Evolutionary conservation across 768 basidiomycete species (phyloP), one percentile per base, ranked within the genome.

Genomic region (Phaeotremella skinneri): DNA sequence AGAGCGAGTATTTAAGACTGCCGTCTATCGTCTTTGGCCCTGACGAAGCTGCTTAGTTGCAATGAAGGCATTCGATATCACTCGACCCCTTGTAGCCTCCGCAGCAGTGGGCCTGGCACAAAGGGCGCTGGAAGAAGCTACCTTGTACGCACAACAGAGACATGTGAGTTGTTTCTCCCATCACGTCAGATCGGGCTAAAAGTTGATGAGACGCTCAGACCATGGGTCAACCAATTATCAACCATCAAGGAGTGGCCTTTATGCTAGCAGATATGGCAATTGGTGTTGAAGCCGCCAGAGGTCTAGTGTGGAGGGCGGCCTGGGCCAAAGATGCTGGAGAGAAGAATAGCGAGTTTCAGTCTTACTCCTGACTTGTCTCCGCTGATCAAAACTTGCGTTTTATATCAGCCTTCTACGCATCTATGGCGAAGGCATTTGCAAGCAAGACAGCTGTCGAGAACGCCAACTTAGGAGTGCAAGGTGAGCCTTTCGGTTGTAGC

Each of bases 201-300:
- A 17, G 32, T 53, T 61, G n/a, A 61, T 45, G 14, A 17, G 7
- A 13, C 43, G 11, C 58, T 14, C 51, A 76, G 74, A 79, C 79
- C 14, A 79, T 79, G 71, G 79, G 79, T 0, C 72, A 70, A 21
- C 64, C 78, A 0, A 79, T 79, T 61, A 78, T 79, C 54, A 64
- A 79, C 47, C 79, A 79, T 57, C 76, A 77, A 48, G 78, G 76
- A 23, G 74, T 79, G 5, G 73, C 72, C 1, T 76, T 76, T 59
- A 74, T 79, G 69, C 64, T 79, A 2, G 78, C 78, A 2, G 79
- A 79, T 52, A 79, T 79, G 79, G 78, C 78, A 4, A 79, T 79
- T 55, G 68, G 61, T 11, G 71, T 66, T 29, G 76, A 78, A 51
- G 72, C 75, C 14, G 67, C 74, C 11, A 54, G 76, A 42, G 68